phyloP scores from a whole-genome alignment of 495 filamentous ascomycete species.

The Aspergillus panamensis region DNA sequence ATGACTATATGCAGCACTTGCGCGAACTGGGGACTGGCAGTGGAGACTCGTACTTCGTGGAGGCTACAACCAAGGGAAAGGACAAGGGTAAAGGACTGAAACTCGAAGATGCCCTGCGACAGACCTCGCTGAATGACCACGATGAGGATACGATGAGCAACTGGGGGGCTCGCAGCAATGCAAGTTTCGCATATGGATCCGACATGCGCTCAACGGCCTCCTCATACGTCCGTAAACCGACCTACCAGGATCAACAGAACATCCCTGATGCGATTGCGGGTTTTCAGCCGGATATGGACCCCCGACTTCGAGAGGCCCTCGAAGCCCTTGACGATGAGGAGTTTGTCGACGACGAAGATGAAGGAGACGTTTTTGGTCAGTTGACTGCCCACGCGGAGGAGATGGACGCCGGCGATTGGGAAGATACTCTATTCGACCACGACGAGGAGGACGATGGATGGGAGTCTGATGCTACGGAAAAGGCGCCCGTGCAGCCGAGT shows the following conservation, averaged over 20 bases:
- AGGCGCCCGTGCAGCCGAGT: conserved; percentile 50
- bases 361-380: conserved; percentile 75
- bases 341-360: conserved; percentile 81
- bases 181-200: conserved; percentile 27
- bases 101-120: conserved; percentile 77
- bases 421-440: conserved; percentile 56
- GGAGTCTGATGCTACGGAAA: conserved; percentile 92
- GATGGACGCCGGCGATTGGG: conserved; percentile 65
- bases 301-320: conserved; percentile 82
- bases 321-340: conserved; percentile 96
- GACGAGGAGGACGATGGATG: conserved; percentile 74
- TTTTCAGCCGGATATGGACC: conserved; percentile 98
- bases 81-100: conserved; percentile 66
- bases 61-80: conserved; percentile 63
- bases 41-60: conserved; percentile 68
- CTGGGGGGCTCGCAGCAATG: conserved; percentile 32
- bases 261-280: conserved; percentile 86
- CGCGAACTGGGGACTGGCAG: conserved; percentile 69
- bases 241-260: conserved; percentile 92
- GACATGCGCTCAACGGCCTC: conserved; percentile 50
- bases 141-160: conserved; percentile 42
- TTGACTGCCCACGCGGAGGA: conserved; percentile 71
- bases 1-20: conserved; percentile 99
- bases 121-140: conserved; percentile 55
- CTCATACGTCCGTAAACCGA: conserved; percentile 64